Conservation (phyloP, 1,284 basidiomycete species). For the Xerocomus minutiporus region DNA sequence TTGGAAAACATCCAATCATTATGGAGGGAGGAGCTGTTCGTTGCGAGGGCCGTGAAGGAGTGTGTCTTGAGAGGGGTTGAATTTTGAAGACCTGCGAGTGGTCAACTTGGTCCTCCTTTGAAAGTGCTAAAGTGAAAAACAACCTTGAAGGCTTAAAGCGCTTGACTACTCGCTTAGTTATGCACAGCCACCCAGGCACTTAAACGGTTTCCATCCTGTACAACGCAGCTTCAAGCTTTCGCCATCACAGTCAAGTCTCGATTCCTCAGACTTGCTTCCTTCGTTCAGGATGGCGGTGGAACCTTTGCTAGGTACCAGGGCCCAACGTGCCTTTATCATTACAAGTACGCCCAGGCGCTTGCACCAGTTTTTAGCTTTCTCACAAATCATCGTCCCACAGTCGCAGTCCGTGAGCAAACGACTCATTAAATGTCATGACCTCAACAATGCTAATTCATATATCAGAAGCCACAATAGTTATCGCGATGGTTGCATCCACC, state of each 20-base stretch:
- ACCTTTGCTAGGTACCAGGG: constrained; percentile 58
- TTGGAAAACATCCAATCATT: constrained; percentile 33
- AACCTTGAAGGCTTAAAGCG: too few species aligned
- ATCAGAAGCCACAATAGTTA: constrained; percentile 48
- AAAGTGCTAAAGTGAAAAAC: too few species aligned
- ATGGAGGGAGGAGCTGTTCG: constrained; percentile 49
- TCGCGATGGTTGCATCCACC: constrained; percentile 52
- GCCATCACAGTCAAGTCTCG: constrained; percentile 12
- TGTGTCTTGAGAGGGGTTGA: constrained; percentile 39
- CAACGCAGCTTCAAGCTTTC: constrained; percentile 1
- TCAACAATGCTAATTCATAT: constrained; percentile 7
- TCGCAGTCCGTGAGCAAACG: constrained; percentile 42
- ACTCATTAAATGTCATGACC: neutral
- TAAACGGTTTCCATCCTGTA: neutral
- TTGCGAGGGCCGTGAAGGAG: constrained; percentile 46
- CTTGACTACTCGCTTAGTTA: neutral
- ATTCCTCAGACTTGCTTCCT: constrained; percentile 11
- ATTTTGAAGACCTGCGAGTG: constrained; percentile 7
- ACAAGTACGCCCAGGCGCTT: constrained; percentile 47
- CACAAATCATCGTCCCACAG: constrained; percentile 26
- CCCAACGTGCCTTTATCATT: constrained; percentile 61
- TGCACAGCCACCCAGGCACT: constrained; percentile 1
- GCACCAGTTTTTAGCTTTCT: constrained; percentile 5
- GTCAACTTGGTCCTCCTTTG: too few species aligned
- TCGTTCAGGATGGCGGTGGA: constrained; percentile 54